Evolutionary conservation across 2,329 filamentous ascomycete genomes (phyloP), one percentile per base, ranked within the genome.

Genomic region (Monilinia fructigena): DNA sequence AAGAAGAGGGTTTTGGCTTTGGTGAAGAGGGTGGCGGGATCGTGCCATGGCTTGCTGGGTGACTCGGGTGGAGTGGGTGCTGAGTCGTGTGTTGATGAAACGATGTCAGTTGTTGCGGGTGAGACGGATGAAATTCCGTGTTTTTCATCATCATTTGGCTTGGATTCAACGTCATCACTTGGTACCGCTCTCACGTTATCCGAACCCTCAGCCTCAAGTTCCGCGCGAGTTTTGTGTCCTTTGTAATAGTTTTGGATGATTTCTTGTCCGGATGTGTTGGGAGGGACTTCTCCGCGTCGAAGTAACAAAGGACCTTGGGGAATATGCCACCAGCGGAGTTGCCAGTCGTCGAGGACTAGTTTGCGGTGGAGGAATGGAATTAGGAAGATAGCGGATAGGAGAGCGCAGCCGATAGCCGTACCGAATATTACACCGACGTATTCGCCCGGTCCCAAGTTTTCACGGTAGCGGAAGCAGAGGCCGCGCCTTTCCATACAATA

Each of bases 131-230:
- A 47, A 5, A 59, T 59, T 0, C 42, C 56, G 16, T 59, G 56
- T 47, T 59, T 59, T 23, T 59, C 56, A 48, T 59, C 42, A 0
- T 59, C 56, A 1, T 59, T 35, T 4, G 20, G 4, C 2, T 48
- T 59, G 6, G 56, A 59, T 48, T 59, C 56, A 35, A 59, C 42
- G 8, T 59, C 42, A 8, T 47, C 42, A 59, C 26, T 59, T 4
- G 26, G 40, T 4, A 18, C 40, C 14, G 3, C 16, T 11, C 7
- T 48, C 12, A 59, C 12, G 14, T 14, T 18, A 10, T 48, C 18
- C 93, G 90, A 5, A 89, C 89, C 61, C 28, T 55, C 61, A 14
- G 48, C 48, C 14, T 63, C 35, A 45, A 63, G 77, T 75, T 55
- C 38, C 20, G 61, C 61, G 2, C 42, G 40, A 2, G 42, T 48